Conservation (phyloP, 108 stramenopile species). For the Skeletonema menzelii region DNA sequence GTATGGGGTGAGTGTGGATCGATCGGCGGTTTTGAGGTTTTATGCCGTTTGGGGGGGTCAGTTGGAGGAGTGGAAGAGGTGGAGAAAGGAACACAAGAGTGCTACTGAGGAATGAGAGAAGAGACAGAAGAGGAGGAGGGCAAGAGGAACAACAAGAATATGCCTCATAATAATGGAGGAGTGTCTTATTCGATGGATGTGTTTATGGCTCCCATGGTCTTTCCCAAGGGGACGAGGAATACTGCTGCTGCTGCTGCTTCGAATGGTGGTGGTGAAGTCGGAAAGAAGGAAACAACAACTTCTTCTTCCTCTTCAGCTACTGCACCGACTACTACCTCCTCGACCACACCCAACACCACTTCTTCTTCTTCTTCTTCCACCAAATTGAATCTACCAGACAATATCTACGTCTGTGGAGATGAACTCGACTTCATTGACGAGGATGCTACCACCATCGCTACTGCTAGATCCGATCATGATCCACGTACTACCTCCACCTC, state of each 20-base stretch:
- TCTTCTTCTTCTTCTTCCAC: background rate
- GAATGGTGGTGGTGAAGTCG: background rate
- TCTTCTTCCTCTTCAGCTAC: background rate
- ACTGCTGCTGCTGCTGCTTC: background rate
- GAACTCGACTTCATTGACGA: constrained; percentile 26
- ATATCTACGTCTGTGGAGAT: background rate
- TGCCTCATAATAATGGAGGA: no score
- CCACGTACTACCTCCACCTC: no score
- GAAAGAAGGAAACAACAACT: background rate
- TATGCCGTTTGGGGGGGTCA: constrained; percentile 14
- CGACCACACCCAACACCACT: no score
- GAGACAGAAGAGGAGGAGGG: no score
- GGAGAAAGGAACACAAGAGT: background rate
- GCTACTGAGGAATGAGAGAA: no score
- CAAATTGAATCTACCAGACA: background rate
- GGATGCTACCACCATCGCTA: background rate
- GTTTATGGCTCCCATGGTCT: constrained; percentile 37
- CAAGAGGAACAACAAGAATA: no score
- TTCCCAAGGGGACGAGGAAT: constrained; percentile 4
- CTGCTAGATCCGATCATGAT: no score
- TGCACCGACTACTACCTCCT: no score
- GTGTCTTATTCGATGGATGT: background rate
- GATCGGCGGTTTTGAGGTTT: constrained; percentile 1
- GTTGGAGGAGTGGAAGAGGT: constrained; percentile 23
- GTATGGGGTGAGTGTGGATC: constrained; percentile 57